phyloP scores from a whole-genome alignment of 2,329 filamentous ascomycete species.

The Arthroderma sp. region DNA sequence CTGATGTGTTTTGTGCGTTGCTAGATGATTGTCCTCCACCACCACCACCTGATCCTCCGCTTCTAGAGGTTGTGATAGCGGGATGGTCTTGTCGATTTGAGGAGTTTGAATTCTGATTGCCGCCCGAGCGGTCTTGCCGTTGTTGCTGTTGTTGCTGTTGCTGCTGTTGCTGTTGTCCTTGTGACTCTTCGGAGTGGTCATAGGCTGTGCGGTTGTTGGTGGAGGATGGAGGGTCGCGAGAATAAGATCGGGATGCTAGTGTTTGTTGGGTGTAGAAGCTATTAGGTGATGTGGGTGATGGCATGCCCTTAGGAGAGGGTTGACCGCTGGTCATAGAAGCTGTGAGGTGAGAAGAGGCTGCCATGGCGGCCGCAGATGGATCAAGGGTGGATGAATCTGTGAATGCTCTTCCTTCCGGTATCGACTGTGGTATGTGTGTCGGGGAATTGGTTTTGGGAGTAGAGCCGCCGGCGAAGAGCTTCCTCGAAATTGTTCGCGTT shows the following conservation, averaged over 20 bases:
- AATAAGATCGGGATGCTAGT: slow-evolving; percentile 35
- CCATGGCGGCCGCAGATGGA: slow-evolving; percentile 55
- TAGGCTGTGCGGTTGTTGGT: slow-evolving; percentile 22
- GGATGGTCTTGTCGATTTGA: slow-evolving; percentile 24
- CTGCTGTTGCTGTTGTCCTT: slow-evolving; percentile 23
- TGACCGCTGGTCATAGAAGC: slow-evolving; percentile 50
- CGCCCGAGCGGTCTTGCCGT: slow-evolving; percentile 22
- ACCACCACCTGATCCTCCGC: slow-evolving; percentile 15
- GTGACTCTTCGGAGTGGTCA: slow-evolving; percentile 30
- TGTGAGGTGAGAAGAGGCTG: slow-evolving; percentile 55
- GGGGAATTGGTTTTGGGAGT: slow-evolving; percentile 67
- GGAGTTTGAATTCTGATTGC: slow-evolving; percentile 20
- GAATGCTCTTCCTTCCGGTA: slow-evolving; percentile 54
- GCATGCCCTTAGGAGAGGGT: slow-evolving; percentile 36
- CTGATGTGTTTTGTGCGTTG: slow-evolving; percentile 15
- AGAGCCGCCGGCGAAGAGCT: slow-evolving; percentile 54
- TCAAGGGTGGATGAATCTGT: slow-evolving; percentile 45
- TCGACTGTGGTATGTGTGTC: slow-evolving; percentile 53
- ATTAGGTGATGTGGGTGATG: slow-evolving; percentile 36
- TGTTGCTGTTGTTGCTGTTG: slow-evolving; percentile 22
- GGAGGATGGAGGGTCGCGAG: slow-evolving; percentile 21
- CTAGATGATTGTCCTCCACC: slow-evolving; percentile 3
- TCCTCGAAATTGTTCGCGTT: slow-evolving; percentile 64
- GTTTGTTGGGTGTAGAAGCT: slow-evolving; percentile 32
- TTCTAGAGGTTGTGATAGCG: slow-evolving; percentile 13